These are phyloP conservation scores for Diaporthe ilicicola DNA, from an alignment of 2,329 filamentous ascomycete species.

Conservation along the genomic window DNA sequence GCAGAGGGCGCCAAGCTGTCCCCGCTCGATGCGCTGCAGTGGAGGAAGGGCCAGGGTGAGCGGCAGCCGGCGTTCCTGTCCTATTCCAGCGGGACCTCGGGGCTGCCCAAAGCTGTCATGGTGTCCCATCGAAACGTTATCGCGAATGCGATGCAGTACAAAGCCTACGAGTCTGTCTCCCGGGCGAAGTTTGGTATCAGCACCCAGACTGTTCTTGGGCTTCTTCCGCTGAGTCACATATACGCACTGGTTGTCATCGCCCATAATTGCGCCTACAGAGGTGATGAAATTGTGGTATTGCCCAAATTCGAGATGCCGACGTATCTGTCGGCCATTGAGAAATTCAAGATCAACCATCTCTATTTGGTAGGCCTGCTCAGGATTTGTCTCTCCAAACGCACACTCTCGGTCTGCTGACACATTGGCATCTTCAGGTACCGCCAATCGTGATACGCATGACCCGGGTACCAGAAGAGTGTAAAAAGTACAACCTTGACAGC, in stretches of 20 bases:
- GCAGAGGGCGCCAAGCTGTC: conserved; percentile 64
- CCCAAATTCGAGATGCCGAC: conserved; percentile 75
- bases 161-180: conserved; percentile 51
- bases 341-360: conserved; percentile 71
- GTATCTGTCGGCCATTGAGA: conserved; percentile 70
- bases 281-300: conserved; percentile 76
- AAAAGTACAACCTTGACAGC: conserved; percentile 76
- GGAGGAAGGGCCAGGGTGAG: conserved; percentile 71
- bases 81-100: conserved; percentile 83
- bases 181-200: conserved; percentile 47
- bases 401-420: background rate
- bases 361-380: conserved; percentile 61
- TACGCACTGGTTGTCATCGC: conserved; percentile 78
- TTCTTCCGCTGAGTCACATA: conserved; percentile 85
- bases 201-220: conserved; percentile 64
- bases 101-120: conserved; percentile 86
- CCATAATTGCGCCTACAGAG: conserved; percentile 71
- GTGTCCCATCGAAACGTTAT: conserved; percentile 84
- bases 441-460: conserved; percentile 83
- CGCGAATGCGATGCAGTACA: conserved; percentile 74
- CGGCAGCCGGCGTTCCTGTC: conserved; percentile 79
- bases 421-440: conserved; percentile 64
- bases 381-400: background rate
- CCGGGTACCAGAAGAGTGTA: conserved; percentile 67
- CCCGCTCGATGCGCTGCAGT: conserved; percentile 63